These are phyloP conservation scores for Trichoderma gracile DNA, from an alignment of 2,329 filamentous ascomycete genomes.

Conservation along the genomic window DNA sequence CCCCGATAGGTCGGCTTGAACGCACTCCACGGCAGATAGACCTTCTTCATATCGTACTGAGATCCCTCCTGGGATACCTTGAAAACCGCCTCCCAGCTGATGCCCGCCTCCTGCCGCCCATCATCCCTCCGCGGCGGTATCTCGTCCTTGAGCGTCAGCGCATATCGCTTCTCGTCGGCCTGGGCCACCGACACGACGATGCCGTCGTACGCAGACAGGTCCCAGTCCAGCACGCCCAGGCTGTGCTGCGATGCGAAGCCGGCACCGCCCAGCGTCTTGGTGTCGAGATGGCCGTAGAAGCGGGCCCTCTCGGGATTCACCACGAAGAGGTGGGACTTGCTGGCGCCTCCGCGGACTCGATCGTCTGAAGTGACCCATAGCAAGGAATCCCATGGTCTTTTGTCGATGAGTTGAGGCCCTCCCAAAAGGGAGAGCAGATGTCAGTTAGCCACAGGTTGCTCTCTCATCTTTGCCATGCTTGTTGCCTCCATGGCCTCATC, in stretches of 20 bases:
- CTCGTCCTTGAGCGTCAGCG: slow-evolving; percentile 72
- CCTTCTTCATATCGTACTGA: slow-evolving; percentile 31
- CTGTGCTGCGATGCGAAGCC: slow-evolving; percentile 81
- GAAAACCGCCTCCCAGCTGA: slow-evolving; percentile 77
- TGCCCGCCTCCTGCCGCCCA: slow-evolving; percentile 68
- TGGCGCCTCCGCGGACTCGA: slow-evolving; percentile 72
- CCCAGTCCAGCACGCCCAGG: slow-evolving; percentile 58
- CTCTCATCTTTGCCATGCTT: neutral
- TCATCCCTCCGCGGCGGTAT: slow-evolving; percentile 58
- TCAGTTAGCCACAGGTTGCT: slow-evolving; percentile 22
- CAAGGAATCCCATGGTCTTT: slow-evolving; percentile 57
- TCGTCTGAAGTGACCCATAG: slow-evolving; percentile 74
- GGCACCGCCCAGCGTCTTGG: slow-evolving; percentile 71
- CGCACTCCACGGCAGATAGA: slow-evolving; percentile 63
- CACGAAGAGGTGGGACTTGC: slow-evolving; percentile 53
- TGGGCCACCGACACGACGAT: slow-evolving; percentile 54
- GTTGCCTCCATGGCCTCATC: neutral
- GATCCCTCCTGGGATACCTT: slow-evolving; percentile 30
- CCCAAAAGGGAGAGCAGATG: neutral
- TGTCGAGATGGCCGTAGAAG: slow-evolving; percentile 73
- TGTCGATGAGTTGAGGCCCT: neutral
- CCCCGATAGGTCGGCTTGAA: slow-evolving; percentile 76
- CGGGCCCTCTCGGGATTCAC: slow-evolving; percentile 45
- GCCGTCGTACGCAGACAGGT: slow-evolving; percentile 64
- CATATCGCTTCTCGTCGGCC: slow-evolving; percentile 68